These are phyloP conservation scores for Madurella fahalii DNA, from an alignment of 2,329 filamentous ascomycete species.

Conservation along the genomic window DNA sequence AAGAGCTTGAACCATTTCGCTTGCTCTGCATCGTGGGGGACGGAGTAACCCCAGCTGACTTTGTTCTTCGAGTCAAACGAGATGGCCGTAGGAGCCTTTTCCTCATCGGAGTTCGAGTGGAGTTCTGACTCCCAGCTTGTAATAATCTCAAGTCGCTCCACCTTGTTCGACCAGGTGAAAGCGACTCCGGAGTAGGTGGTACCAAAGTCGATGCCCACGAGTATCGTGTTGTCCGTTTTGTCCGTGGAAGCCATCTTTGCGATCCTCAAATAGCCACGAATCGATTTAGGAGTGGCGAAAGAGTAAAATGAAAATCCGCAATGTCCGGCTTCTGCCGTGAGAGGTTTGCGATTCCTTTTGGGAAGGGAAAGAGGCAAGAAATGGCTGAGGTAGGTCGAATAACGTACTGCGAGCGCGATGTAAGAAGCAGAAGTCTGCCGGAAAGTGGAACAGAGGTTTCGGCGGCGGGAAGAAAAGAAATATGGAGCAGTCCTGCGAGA, in stretches of 20 bases:
- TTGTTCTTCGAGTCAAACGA: slow-evolving; percentile 5
- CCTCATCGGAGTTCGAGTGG: slow-evolving; percentile 25
- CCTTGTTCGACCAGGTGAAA: slow-evolving; percentile 32
- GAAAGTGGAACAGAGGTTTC: too few species aligned
- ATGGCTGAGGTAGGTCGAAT: too few species aligned
- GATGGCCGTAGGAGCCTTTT: slow-evolving; percentile 33
- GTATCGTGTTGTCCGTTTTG: slow-evolving; percentile 22
- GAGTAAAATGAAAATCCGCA: not conserved
- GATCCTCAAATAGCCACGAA: not conserved
- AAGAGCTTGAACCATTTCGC: slow-evolving; percentile 42
- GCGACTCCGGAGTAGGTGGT: slow-evolving; percentile 44
- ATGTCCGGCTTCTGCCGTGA: not conserved
- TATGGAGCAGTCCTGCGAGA: too few species aligned
- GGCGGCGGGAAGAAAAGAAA: too few species aligned
- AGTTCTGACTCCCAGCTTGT: slow-evolving; percentile 30
- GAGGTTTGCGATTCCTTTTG: too few species aligned
- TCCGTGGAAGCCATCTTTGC: not conserved
- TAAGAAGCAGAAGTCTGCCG: too few species aligned
- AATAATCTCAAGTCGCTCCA: slow-evolving; percentile 30
- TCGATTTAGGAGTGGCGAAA: not conserved
- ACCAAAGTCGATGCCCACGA: slow-evolving; percentile 44
- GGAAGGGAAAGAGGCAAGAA: too few species aligned
- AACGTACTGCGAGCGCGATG: too few species aligned
- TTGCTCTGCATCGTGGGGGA: slow-evolving; percentile 21
- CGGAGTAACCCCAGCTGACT: slow-evolving; percentile 32